Evolutionary conservation across 441 rosid species (phyloP).

Genomic region (Pelargonium exstipulatum): DNA sequence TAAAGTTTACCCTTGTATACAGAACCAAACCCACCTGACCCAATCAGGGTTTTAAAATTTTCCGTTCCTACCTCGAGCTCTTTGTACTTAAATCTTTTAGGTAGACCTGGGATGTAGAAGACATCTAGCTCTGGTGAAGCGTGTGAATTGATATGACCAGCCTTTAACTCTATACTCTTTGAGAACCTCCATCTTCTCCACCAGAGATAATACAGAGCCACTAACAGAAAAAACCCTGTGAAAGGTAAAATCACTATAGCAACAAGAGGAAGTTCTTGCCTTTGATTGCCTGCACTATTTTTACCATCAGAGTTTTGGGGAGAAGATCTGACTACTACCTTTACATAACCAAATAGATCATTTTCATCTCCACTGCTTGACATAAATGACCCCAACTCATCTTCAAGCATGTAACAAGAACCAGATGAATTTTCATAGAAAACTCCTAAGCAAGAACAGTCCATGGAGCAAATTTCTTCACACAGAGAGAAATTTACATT

Average conservation of each 20-base stretch:
- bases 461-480: constrained; percentile 47
- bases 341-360: constrained; percentile 45
- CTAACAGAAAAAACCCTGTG: constrained; percentile 35
- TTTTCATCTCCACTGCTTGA: constrained; percentile 23
- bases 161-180: constrained; percentile 29
- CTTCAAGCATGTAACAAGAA: constrained; percentile 50
- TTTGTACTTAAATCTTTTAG: constrained; percentile 59
- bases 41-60: constrained; percentile 55
- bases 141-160: constrained; percentile 25
- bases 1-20: constrained; percentile 65
- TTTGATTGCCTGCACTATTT: constrained; percentile 17
- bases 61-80: constrained; percentile 73
- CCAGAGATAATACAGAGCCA: constrained; percentile 39
- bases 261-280: constrained; percentile 38
- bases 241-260: constrained; percentile 65
- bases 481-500: constrained; percentile 46
- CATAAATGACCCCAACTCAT: constrained; percentile 57
- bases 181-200: constrained; percentile 47
- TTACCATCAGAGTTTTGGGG: constrained; percentile 19
- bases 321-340: constrained; percentile 35
- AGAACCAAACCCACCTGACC: constrained; percentile 77
- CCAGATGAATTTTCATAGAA: constrained; percentile 57
- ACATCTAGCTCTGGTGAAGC: constrained; percentile 66
- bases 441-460: constrained; percentile 70
- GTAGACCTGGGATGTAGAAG: constrained; percentile 76